Conservation (phyloP, 192 early-diverging fungal genomes). For the Coemansia sp. region DNA sequence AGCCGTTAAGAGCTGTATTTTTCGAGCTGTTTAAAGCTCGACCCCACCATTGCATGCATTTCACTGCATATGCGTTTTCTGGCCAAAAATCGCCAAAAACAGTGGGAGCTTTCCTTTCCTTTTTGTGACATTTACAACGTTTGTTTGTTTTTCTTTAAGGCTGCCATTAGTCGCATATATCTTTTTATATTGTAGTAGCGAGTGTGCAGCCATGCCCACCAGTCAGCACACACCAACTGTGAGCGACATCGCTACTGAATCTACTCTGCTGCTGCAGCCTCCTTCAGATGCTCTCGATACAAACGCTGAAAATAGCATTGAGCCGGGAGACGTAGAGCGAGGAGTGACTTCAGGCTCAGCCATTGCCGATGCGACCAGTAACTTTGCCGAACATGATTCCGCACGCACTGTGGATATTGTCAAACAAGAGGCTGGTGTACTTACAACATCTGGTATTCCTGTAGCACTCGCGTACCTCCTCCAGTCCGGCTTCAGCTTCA, state of each 20-base stretch:
- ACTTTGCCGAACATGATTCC: conserved; percentile 18
- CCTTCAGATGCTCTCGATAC: not conserved
- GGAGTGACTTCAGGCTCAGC: not conserved
- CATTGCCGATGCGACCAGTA: not conserved
- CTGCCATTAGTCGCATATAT: not conserved
- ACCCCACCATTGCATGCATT: not conserved
- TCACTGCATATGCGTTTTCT: not conserved
- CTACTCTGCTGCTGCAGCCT: not conserved
- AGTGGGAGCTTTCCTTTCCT: no score
- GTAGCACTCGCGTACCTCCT: conserved; percentile 57
- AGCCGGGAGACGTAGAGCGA: not conserved
- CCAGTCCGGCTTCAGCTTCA: conserved; percentile 67
- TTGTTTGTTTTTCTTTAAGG: not conserved
- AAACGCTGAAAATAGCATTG: not conserved
- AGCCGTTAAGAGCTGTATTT: not conserved
- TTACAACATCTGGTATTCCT: conserved; percentile 26
- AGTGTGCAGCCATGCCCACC: not conserved
- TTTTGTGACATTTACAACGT: not conserved
- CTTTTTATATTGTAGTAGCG: not conserved
- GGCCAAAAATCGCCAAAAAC: no score
- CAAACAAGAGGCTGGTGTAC: conserved; percentile 19
- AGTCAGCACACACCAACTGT: not conserved
- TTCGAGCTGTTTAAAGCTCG: not conserved
- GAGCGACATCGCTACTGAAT: not conserved
- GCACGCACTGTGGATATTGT: conserved; percentile 11